Evolutionary conservation across 768 basidiomycete species (phyloP), one percentile per base, ranked within the genome.

Genomic region (Boletus reticulatus): DNA sequence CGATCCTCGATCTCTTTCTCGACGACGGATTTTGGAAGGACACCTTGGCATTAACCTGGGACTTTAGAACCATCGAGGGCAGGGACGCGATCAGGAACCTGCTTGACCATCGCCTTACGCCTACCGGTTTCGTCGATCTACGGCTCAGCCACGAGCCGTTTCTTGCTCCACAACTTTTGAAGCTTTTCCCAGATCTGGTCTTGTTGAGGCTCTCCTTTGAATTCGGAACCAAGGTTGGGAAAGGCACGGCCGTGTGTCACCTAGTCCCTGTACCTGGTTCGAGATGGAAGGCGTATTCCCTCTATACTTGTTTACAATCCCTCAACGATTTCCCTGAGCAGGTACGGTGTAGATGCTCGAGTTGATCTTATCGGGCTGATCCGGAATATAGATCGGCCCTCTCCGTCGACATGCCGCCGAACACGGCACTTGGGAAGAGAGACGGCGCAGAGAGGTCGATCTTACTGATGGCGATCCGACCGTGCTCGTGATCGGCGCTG

Each of bases 401-500:
- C 32, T 22, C 13, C 46, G 46, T 9, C 19, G 14, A 20, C n/a
- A 16, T 14, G 46, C 7, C 17, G 6, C 46, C 19, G 46, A 47
- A 47, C 46, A 47, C 20, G 46, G 32, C 12, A 75, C 77, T 53
- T 88, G 86, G 86, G 74, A 75, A 43, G 73, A 74, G 31, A 69
- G 73, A 29, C 32, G 32, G 16, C 32, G 46, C 22, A 20, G 34
- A 36, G 46, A 47, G 32, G 19, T 22, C 0, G 46, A 78, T 24
- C 85, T 84, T 59, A 69, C 67, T 31, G 77, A 77, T 19, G 65
- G 60, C 7, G 76, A 79, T 36, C 85, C 86, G 0, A 76, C 76
- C 1, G 88, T 87, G 13, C 65, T 89, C 32, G 73, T 89, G 27
- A 71, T 88, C 19, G 84, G 86, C 12, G 86, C 78, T 0, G 87